phyloP scores from a whole-genome alignment of 78 protist genomes.

The Chrysochromulina parva region DNA sequence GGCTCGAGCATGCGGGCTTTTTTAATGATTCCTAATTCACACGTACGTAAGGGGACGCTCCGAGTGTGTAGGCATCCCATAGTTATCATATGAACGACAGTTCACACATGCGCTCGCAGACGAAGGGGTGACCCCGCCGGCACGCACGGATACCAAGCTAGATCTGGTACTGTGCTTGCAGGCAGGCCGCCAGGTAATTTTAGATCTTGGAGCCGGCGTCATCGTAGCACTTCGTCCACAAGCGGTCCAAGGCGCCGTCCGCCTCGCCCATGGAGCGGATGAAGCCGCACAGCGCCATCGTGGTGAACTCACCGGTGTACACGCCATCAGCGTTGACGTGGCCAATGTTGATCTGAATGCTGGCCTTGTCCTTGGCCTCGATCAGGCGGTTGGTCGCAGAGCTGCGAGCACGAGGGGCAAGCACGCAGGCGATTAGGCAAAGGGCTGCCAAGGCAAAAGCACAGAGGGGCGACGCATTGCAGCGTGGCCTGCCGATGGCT shows the following conservation, averaged over 20 bases:
- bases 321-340: slow-evolving; percentile 67
- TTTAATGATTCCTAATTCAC: no score
- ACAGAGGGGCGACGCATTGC: not conserved
- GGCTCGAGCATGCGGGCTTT: no score
- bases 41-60: no score
- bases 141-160: no score
- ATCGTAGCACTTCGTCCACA: not conserved
- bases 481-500: not conserved
- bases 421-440: not conserved
- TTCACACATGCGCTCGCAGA: no score
- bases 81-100: no score
- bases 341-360: slow-evolving; percentile 92
- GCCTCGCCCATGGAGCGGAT: slow-evolving; percentile 24
- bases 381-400: slow-evolving; percentile 86
- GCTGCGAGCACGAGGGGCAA: slow-evolving; percentile 37
- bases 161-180: no score
- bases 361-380: slow-evolving; percentile 89
- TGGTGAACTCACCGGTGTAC: not conserved
- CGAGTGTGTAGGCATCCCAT: no score
- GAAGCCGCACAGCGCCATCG: slow-evolving; percentile 31
- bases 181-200: no score
- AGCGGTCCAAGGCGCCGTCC: slow-evolving; percentile 18
- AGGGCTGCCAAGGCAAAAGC: not conserved
- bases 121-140: no score
- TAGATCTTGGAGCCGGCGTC: not conserved